phyloP scores from a whole-genome alignment of 1,139 yeast species.

The Geotrichum armillariae region DNA sequence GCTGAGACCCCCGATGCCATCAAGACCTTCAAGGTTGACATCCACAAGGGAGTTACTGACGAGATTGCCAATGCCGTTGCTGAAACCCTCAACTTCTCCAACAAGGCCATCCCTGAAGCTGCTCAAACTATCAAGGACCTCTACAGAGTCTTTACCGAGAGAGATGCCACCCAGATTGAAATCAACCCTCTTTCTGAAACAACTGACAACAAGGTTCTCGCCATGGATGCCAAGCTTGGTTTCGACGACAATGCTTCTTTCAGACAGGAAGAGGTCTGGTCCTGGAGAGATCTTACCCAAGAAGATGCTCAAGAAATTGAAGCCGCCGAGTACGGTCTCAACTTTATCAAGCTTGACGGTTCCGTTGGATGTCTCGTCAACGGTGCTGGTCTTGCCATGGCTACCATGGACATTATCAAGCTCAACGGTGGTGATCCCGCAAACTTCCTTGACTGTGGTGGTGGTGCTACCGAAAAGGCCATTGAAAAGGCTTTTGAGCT shows the following conservation, averaged over 20 bases:
- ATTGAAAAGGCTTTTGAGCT: conserved; percentile 96
- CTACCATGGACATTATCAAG: conserved; percentile 99
- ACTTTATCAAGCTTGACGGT: conserved; percentile 97
- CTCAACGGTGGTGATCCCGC: conserved; percentile 99
- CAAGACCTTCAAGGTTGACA: conserved; percentile 79
- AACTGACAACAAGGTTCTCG: conserved; percentile 82
- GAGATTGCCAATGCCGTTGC: conserved; percentile 77
- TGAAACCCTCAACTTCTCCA: conserved; percentile 74
- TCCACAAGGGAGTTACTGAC: conserved; percentile 79
- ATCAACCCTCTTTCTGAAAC: conserved; percentile 98
- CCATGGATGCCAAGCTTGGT: conserved; percentile 99
- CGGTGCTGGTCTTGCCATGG: conserved; percentile 99
- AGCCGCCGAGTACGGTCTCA: conserved; percentile 87
- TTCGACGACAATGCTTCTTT: conserved; percentile 95
- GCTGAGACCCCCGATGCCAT: conserved; percentile 88
- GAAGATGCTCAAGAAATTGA: conserved; percentile 97
- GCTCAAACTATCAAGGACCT: conserved; percentile 84
- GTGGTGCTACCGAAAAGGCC: conserved; percentile 99
- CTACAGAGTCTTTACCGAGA: conserved; percentile 83
- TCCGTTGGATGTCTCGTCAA: conserved; percentile 97
- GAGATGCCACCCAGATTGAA: conserved; percentile 97
- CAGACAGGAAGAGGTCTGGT: conserved; percentile 93
- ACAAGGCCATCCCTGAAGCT: conserved; percentile 79
- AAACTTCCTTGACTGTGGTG: conserved; percentile 99
- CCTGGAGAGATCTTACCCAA: conserved; percentile 96